These are phyloP conservation scores for Beauveria medogensis DNA, from an alignment of 2,329 filamentous ascomycete genomes.

Conservation along the genomic window DNA sequence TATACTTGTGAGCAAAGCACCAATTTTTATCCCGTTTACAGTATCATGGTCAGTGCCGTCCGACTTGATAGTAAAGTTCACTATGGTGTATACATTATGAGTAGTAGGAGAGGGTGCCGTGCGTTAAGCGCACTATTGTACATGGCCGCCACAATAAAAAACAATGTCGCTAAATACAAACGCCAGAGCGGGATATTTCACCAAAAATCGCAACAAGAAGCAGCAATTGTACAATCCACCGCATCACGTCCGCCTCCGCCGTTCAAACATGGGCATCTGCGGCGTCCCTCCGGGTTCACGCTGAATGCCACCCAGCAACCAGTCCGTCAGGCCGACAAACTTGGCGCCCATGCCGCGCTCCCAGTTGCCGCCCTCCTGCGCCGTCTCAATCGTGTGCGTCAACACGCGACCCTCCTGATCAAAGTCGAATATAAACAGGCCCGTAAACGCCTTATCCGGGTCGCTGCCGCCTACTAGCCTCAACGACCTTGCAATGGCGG, in stretches of 20 bases:
- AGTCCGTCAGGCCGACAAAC: slow-evolving; percentile 88
- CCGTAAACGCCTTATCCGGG: slow-evolving; percentile 71
- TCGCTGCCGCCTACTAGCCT: slow-evolving; percentile 29
- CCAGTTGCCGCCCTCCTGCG: slow-evolving; percentile 74
- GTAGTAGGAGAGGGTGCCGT: background rate
- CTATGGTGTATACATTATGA: background rate
- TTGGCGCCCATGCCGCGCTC: slow-evolving; percentile 72
- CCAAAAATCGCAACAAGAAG: background rate
- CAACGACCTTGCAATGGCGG: slow-evolving; percentile 37
- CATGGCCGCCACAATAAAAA: background rate
- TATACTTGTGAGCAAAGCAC: background rate
- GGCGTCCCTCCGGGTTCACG: slow-evolving; percentile 24
- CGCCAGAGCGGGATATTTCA: slow-evolving; percentile 6
- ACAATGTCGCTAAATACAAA: slow-evolving; percentile 7
- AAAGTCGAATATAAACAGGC: slow-evolving; percentile 93
- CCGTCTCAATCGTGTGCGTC: slow-evolving; percentile 90
- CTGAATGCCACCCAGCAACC: slow-evolving; percentile 80
- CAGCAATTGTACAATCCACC: background rate
- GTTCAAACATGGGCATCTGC: slow-evolving; percentile 29
- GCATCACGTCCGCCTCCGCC: slow-evolving; percentile 19
- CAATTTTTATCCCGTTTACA: background rate
- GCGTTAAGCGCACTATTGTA: background rate
- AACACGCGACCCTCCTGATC: slow-evolving; percentile 76
- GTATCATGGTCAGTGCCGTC: background rate
- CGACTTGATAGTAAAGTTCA: background rate